Percentiles rank a stretch among this genome's conserved stretches.
Conservation (phyloP, 768 basidiomycete species). For the Lactarius tabidus region DNA sequence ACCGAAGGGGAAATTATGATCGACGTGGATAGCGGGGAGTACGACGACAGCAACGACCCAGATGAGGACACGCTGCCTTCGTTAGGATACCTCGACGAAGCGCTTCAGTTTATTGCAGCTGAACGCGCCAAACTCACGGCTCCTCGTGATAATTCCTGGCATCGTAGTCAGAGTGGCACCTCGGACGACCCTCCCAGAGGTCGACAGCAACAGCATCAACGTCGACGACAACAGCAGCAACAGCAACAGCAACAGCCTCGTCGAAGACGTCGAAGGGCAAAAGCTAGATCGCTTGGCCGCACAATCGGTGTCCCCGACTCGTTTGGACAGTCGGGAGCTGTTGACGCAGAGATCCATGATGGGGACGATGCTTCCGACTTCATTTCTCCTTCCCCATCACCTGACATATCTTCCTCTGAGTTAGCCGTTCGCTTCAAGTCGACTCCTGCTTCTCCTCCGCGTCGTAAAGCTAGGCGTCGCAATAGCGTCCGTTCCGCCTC, state of each 20-base stretch:
- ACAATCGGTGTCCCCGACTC: conserved; percentile 17
- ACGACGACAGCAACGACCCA: conserved; percentile 27
- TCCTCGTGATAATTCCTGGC: conserved; percentile 28
- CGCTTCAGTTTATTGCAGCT: conserved; percentile 68
- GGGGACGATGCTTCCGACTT: conserved; percentile 29
- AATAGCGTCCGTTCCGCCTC: conserved; percentile 26
- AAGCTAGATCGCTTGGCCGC: conserved; percentile 23
- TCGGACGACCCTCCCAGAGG: conserved; percentile 20
- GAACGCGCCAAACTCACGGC: conserved; percentile 61
- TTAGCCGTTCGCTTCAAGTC: conserved; percentile 30
- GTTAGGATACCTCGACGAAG: conserved; percentile 67
- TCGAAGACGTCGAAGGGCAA: conserved; percentile 36
- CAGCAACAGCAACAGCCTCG: conserved; percentile 28
- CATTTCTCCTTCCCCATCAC: conserved; percentile 31
- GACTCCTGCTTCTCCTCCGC: conserved; percentile 28
- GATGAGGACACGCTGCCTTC: conserved; percentile 49
- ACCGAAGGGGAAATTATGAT: conserved; percentile 29
- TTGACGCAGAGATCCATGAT: conserved; percentile 22
- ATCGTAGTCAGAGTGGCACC: conserved; percentile 22
- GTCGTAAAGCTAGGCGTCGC: conserved; percentile 9
- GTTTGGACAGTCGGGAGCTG: neutral
- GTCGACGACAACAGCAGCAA: neutral
- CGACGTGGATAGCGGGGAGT: conserved; percentile 21
- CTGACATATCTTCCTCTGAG: conserved; percentile 30
- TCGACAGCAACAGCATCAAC: neutral